phyloP scores from a whole-genome alignment of 345 rosid genomes.

The Toxicodendron radicans region DNA sequence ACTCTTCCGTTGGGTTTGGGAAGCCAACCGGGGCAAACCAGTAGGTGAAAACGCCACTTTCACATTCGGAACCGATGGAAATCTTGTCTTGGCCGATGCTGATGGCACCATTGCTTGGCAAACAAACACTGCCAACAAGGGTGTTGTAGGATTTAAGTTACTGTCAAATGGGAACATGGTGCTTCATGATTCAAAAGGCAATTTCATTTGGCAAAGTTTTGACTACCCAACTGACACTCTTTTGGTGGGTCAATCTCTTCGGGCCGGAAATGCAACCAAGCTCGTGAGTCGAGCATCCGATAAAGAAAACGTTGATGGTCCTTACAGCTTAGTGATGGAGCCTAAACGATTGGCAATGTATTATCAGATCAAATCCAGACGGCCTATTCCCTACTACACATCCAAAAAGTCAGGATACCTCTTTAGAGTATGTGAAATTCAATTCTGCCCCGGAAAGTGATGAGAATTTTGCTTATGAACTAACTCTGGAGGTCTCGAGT shows the following conservation, averaged over 20 bases:
- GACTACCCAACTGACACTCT: constrained; percentile 64
- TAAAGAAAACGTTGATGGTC: constrained; percentile 35
- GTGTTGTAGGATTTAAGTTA: constrained; percentile 51
- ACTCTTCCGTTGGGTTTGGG: constrained; percentile 61
- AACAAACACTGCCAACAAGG: constrained; percentile 59
- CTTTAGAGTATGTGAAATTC: constrained; percentile 25
- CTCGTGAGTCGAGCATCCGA: constrained; percentile 54
- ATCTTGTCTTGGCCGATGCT: constrained; percentile 52
- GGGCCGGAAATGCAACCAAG: constrained; percentile 29
- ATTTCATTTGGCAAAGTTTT: constrained; percentile 60
- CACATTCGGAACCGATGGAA: constrained; percentile 49
- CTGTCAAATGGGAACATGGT: constrained; percentile 65
- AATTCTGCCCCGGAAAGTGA: constrained; percentile 17
- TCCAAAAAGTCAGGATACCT: background rate
- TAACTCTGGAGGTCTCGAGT: background rate
- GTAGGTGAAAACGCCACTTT: constrained; percentile 61
- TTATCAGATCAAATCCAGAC: constrained; percentile 30
- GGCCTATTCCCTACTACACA: constrained; percentile 32
- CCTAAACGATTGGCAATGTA: constrained; percentile 39
- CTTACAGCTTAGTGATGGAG: constrained; percentile 60
- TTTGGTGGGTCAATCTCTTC: constrained; percentile 52
- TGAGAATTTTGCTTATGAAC: constrained; percentile 24
- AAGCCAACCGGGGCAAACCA: constrained; percentile 64
- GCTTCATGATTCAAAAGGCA: constrained; percentile 40
- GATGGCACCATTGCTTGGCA: constrained; percentile 66